A percentile compares a stretch with the other conserved stretches of the same genome.
Conservation (phyloP, 305 asterid genomes). For the Solanum hybrid region DNA sequence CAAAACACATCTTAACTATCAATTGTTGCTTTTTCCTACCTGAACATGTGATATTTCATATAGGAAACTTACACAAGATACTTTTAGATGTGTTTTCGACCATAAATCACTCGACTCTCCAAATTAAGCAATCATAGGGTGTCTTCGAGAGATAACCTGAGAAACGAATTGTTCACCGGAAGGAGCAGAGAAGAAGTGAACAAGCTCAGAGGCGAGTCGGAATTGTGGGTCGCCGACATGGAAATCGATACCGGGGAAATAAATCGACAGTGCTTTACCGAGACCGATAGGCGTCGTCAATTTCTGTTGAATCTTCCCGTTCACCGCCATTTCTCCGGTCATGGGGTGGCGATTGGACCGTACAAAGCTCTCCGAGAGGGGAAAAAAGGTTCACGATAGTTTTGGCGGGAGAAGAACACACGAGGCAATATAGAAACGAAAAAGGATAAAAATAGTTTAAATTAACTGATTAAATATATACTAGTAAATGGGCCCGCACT, state of each 20-base stretch:
- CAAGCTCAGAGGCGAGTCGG: conserved; percentile 56
- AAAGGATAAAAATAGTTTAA: not conserved
- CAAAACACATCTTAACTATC: not conserved
- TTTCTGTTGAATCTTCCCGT: conserved; percentile 16
- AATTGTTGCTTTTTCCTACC: not conserved
- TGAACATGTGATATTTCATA: not conserved
- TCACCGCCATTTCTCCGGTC: conserved; percentile 33
- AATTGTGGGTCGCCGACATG: conserved; percentile 40
- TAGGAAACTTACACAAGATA: not conserved
- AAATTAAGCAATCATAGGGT: not conserved
- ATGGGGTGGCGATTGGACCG: conserved; percentile 12
- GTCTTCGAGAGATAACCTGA: conserved; percentile 31
- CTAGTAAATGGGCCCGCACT: too few species aligned
- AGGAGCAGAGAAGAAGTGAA: conserved; percentile 54
- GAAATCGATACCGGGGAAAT: conserved; percentile 45
- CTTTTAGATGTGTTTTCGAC: not conserved
- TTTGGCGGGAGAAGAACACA: conserved; percentile 50
- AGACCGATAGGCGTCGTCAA: conserved; percentile 24
- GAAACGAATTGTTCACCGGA: conserved; percentile 32
- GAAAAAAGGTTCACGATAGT: not conserved
- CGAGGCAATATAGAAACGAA: not conserved
- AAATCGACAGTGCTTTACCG: conserved; percentile 34
- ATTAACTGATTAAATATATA: not conserved
- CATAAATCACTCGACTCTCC: not conserved
- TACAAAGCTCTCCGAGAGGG: not conserved